Evolutionary conservation across 1,139 yeast species (phyloP).

Genomic region (Candida buenavistaensis): DNA sequence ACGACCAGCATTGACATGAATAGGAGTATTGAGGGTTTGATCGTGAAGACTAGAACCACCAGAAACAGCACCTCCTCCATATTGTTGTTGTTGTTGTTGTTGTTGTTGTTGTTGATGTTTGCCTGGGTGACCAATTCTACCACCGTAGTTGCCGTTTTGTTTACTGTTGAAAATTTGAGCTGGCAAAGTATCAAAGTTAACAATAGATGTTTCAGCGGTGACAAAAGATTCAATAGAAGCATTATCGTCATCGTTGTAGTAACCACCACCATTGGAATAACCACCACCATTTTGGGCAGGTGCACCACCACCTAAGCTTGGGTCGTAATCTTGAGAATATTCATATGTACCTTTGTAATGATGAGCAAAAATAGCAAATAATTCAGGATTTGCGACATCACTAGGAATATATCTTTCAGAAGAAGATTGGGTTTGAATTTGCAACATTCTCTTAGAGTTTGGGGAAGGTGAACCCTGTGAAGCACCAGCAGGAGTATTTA

Average conservation of each 20-base stretch:
- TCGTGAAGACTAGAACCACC: slow-evolving; percentile 11
- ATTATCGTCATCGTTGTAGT: slow-evolving; percentile 14
- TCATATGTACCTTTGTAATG: slow-evolving; percentile 26
- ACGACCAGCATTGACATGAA: slow-evolving; percentile 19
- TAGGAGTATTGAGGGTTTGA: slow-evolving; percentile 8
- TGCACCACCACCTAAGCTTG: slow-evolving; percentile 8
- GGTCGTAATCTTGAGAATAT: slow-evolving; percentile 22
- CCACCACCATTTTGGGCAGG: too few species aligned
- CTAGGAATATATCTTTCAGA: slow-evolving; percentile 29
- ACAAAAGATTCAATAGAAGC: slow-evolving; percentile 35
- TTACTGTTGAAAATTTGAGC: slow-evolving; percentile 11
- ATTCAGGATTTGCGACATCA: slow-evolving; percentile 24
- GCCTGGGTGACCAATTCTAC: slow-evolving; percentile 13
- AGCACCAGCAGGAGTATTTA: slow-evolving; percentile 15
- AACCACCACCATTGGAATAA: slow-evolving; percentile 10
- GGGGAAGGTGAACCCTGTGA: slow-evolving; percentile 16
- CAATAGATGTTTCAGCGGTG: slow-evolving; percentile 37
- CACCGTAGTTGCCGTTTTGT: slow-evolving; percentile 13
- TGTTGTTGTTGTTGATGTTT: slow-evolving; percentile 7
- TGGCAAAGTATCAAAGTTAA: slow-evolving; percentile 22
- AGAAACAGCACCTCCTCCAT: slow-evolving; percentile 7
- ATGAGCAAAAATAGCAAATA: slow-evolving; percentile 23
- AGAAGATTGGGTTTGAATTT: slow-evolving; percentile 32
- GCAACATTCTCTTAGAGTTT: slow-evolving; percentile 27
- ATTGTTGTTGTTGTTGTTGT: slow-evolving; percentile 6